Evolutionary conservation across 345 rosid species (phyloP), one percentile per base, ranked within the genome.

Genomic region (Bruguiera sexangula): DNA sequence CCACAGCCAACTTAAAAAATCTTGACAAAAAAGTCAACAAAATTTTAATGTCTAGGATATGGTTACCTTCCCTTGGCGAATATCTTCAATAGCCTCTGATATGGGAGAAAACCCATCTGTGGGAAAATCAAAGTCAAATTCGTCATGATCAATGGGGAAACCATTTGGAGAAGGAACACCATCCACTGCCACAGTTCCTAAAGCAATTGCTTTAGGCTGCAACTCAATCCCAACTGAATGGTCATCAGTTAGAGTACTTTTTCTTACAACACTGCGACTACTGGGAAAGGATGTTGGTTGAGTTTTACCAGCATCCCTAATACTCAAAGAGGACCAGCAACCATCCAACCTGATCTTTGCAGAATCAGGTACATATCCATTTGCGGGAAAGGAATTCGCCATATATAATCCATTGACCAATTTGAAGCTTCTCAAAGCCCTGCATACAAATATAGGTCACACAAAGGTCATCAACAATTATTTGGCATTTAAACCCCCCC

Each of bases 21-120:
- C 15, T 3, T 73, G 39, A 56, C 13, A 62, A 59, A 67, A 26
- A 69, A 74, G 78, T 56, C 60, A 56, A 24, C 29, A 22, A 21
- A 56, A 56, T 8, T 3, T 56, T 27, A 21, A 24, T 2, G 0
- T 10, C 16, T 15, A 10, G 0, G 21, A 62, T n/a, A 57, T 27
- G 54, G 11, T 21, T 71, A 93, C 98, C 96, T 91, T 93, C 53
- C 98, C 98, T 61, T 76, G 96, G 60, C 96, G 93, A 32, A 93
- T 84, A 71, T 93, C 97, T 80, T 93, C 92, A 71, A 93, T 84
- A 27, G 97, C 98, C 73, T 91, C 91, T 6, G 87, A 83, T 62
- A 93, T 84, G 43, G 96, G 91, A 76, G 90, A 80, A 80, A 93
- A 88, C 26, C 97, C 94, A 57, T 72, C 80, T 0, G 96, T 86